Evolutionary conservation across 1,284 basidiomycete genomes (phyloP).

Genomic region (Coniferiporia sulphurascens): DNA sequence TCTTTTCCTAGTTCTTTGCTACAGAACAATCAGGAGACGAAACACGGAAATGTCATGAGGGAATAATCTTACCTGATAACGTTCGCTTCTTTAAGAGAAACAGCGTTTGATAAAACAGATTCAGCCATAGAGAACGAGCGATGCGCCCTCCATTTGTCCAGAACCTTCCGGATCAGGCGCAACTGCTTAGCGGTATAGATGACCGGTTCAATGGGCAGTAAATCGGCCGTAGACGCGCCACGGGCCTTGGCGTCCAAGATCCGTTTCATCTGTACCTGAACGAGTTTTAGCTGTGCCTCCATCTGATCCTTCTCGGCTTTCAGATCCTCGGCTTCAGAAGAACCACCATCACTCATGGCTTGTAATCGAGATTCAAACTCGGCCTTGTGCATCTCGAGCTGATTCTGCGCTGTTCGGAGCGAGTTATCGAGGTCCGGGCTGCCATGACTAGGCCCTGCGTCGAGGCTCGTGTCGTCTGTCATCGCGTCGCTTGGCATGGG

Average conservation of each 20-base stretch:
- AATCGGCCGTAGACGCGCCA: constrained; percentile 62
- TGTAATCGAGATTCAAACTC: constrained; percentile 62
- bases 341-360: constrained; percentile 55
- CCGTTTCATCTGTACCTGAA: constrained; percentile 80
- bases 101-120: constrained; percentile 78
- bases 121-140: constrained; percentile 91
- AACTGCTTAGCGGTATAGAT: constrained; percentile 80
- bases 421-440: constrained; percentile 62
- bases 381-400: constrained; percentile 46
- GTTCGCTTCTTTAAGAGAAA: constrained; percentile 91
- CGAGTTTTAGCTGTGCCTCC: constrained; percentile 78
- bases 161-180: constrained; percentile 71
- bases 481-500: constrained; percentile 67
- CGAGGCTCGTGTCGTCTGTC: constrained; percentile 83
- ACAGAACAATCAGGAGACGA: constrained; percentile 20
- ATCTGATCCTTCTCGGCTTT: constrained; percentile 88
- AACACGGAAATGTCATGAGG: constrained; percentile 10
- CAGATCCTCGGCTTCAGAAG: constrained; percentile 75
- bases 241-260: constrained; percentile 75
- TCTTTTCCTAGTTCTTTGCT: constrained; percentile 84
- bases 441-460: constrained; percentile 59
- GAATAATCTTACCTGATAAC: constrained; percentile 65
- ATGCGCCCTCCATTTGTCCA: constrained; percentile 83
- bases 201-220: constrained; percentile 65
- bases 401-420: constrained; percentile 64